These are phyloP conservation scores for Tetradesmus lagerheimii DNA, from an alignment of 139 green algal species.

Conservation along the genomic window DNA sequence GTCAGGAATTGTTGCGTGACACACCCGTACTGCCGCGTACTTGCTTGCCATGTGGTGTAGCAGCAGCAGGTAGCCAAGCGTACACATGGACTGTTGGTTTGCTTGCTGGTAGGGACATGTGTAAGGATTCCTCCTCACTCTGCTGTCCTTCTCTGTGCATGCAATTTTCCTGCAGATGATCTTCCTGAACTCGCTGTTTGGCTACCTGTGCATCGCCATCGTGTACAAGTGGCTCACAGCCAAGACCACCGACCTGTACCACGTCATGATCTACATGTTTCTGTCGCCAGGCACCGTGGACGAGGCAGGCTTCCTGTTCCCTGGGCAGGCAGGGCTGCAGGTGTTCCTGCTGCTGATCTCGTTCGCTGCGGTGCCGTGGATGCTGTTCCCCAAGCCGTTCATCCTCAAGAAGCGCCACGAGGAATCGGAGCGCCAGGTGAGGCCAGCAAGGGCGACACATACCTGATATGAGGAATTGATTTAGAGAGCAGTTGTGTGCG, in stretches of 20 bases:
- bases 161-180: slow-evolving; percentile 77
- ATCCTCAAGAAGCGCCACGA: slow-evolving; percentile 92
- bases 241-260: slow-evolving; percentile 94
- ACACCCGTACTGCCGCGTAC: too few relatives aligned
- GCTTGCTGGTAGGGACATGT: background rate
- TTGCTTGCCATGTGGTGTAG: too few relatives aligned
- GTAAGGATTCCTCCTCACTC: background rate
- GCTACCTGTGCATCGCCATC: slow-evolving; percentile 97
- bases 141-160: background rate
- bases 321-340: slow-evolving; percentile 61
- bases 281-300: slow-evolving; percentile 74
- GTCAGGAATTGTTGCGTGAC: too few relatives aligned
- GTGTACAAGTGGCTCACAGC: slow-evolving; percentile 92
- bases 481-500: too few relatives aligned
- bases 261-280: slow-evolving; percentile 99
- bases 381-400: slow-evolving; percentile 98
- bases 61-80: too few relatives aligned
- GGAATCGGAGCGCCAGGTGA: slow-evolving; percentile 36
- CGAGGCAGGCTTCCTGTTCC: slow-evolving; percentile 64
- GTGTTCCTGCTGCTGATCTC: slow-evolving; percentile 87
- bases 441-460: too few relatives aligned
- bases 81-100: background rate
- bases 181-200: slow-evolving; percentile 97
- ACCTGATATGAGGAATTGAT: too few relatives aligned
- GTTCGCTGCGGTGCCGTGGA: slow-evolving; percentile 93